phyloP scores from a whole-genome alignment of 1,284 basidiomycete species.

The Ustilago loliicola region DNA sequence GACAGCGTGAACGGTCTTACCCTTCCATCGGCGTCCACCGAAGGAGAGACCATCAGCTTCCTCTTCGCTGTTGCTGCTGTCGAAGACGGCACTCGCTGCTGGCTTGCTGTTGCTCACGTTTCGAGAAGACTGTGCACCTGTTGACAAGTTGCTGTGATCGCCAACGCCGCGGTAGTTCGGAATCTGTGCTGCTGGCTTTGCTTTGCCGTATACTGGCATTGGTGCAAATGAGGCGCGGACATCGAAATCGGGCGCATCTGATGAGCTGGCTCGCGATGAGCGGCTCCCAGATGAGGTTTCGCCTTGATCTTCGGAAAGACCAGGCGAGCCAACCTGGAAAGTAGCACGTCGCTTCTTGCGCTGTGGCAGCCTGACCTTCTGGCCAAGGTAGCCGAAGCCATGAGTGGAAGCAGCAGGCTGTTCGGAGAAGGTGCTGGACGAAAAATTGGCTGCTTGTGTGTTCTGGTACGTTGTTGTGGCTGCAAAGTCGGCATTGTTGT shows the following conservation, averaged over 20 bases:
- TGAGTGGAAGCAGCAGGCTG: conserved; percentile 33
- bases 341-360: conserved; percentile 39
- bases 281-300: conserved; percentile 16
- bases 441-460: conserved; percentile 13
- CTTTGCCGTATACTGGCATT: conserved; percentile 46
- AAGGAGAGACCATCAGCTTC: conserved; percentile 51
- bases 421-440: conserved; percentile 7
- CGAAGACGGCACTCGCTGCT: neutral
- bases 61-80: conserved; percentile 37
- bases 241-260: conserved; percentile 52
- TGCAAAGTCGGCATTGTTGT: neutral
- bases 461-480: conserved; percentile 6
- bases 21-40: conserved; percentile 59
- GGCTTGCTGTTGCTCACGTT: neutral
- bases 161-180: conserved; percentile 30
- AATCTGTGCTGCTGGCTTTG: conserved; percentile 14
- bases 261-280: conserved; percentile 41
- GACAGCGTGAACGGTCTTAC: conserved; percentile 66
- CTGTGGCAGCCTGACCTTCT: conserved; percentile 33
- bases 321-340: conserved; percentile 53
- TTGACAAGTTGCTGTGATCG: conserved; percentile 2
- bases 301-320: conserved; percentile 42
- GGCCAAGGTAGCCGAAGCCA: conserved; percentile 38
- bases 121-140: conserved; percentile 1
- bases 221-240: conserved; percentile 61